phyloP scores from a whole-genome alignment of 2,329 filamentous ascomycete species.

The Cercospora janseana region DNA sequence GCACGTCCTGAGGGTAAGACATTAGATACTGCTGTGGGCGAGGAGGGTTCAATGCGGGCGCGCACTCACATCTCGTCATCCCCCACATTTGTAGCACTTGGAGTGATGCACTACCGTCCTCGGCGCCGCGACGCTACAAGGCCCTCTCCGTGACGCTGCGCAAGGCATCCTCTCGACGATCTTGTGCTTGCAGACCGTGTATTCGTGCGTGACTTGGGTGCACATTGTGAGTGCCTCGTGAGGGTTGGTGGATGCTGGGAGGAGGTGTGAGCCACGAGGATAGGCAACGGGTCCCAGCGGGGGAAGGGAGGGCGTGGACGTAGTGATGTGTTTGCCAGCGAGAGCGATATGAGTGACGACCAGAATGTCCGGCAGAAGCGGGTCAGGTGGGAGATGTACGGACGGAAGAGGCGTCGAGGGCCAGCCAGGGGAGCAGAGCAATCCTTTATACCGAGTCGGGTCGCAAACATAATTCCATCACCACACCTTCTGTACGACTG shows the following conservation, averaged over 20 bases:
- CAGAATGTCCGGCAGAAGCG: background rate
- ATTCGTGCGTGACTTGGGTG: slow-evolving; percentile 48
- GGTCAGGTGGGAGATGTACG: background rate
- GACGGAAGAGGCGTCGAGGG: slow-evolving; percentile 1
- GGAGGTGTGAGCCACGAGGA: background rate
- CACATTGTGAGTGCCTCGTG: slow-evolving; percentile 41
- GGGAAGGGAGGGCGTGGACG: background rate
- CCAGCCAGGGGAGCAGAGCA: slow-evolving; percentile 15
- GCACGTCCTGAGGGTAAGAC: background rate
- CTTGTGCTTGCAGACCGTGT: slow-evolving; percentile 47
- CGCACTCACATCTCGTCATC: slow-evolving; percentile 26
- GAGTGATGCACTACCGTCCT: slow-evolving; percentile 50
- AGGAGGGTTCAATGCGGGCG: background rate
- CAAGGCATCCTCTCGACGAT: slow-evolving; percentile 46
- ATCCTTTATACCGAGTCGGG: slow-evolving; percentile 26
- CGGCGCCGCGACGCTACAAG: slow-evolving; percentile 43
- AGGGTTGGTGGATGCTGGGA: background rate
- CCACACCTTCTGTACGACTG: slow-evolving; percentile 26
- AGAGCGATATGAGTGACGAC: background rate
- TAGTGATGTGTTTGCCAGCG: background rate
- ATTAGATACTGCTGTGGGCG: background rate
- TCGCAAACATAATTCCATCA: slow-evolving; percentile 31
- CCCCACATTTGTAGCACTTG: slow-evolving; percentile 49
- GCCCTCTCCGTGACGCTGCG: slow-evolving; percentile 46
- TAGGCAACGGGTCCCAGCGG: too few species aligned